Base-by-base conservation (phyloP, 495 filamentous ascomycete genomes). In the Hypoxylon perforatum region DNA sequence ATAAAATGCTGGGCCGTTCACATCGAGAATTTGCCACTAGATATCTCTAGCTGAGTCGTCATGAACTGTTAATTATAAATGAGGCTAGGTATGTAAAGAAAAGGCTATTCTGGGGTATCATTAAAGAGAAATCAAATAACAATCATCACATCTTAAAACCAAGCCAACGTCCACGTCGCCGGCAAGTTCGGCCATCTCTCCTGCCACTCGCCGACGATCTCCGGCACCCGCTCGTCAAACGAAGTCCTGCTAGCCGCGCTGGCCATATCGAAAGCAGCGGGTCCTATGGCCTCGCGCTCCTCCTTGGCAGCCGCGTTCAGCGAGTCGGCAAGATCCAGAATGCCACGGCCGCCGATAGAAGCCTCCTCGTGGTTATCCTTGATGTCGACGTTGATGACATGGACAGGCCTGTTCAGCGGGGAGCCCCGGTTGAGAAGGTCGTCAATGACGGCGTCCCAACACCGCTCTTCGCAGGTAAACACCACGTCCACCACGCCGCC, bases 351-450 rank as follows among this genome's bases (percentile, higher is more conserved):
- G 8, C 95, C 96, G 3, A 97, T 84, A 11, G 93, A 81, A 0
- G 96, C 96, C 71, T 99, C 96, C 71, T 98, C 93, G 74, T 98
- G 94, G 70, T 98, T 99, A 79, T 99, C 96, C 76, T 90, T 94
- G 73, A 99, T 98, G 76, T 97, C 95, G 49, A 99, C 89, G 72
- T 97, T 98, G 80, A 99, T 93, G 57, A 99, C 90, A 74, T 99
- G 95, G 9, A 99, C 94, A 0, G 94, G 93, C 9, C 91, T 83
- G 77, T 98, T 98, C 21, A 98, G 82, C 5, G 87, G 86, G 0
- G 89, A 86, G 10, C 93, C 94, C 63, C 96, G 86, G 63, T 87
- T 92, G 41, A 94, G 85, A 49, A 99, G 81, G 73, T 99, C 93
- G 65, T 99, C 96, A 6, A 99, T 86, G 42, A 99, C 95, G 35